phyloP scores from a whole-genome alignment of 305 asterid genomes.

The Euphrasia arctica region DNA sequence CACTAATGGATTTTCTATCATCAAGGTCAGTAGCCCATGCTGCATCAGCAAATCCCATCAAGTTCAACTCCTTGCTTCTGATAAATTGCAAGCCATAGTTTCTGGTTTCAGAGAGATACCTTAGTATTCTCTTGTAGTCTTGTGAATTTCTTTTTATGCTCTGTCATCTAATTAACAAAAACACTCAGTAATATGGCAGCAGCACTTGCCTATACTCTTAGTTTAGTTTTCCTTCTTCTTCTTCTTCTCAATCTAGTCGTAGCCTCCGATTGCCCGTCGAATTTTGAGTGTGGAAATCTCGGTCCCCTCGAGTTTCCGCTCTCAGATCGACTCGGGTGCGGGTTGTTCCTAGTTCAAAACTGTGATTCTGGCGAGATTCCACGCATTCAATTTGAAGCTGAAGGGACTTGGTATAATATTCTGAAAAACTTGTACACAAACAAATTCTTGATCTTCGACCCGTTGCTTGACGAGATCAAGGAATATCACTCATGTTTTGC shows the following conservation, averaged over 20 bases:
- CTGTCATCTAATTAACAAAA: neutral
- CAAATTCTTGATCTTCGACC: slow-evolving; percentile 11
- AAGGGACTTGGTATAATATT: neutral
- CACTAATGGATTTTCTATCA: too few relatives aligned
- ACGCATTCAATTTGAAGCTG: slow-evolving; percentile 4
- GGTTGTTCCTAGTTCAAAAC: slow-evolving; percentile 34
- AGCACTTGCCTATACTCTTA: neutral
- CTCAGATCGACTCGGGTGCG: slow-evolving; percentile 32
- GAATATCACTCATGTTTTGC: neutral
- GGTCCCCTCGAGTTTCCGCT: slow-evolving; percentile 36
- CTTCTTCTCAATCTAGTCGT: slow-evolving; percentile 22
- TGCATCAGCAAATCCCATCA: too few relatives aligned
- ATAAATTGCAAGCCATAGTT: too few relatives aligned
- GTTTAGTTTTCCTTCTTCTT: too few relatives aligned
- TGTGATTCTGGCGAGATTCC: slow-evolving; percentile 14
- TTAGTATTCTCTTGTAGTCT: too few relatives aligned
- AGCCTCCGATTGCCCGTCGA: slow-evolving; percentile 29
- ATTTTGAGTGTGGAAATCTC: slow-evolving; percentile 35
- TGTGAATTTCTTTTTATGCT: too few relatives aligned
- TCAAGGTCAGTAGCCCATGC: too few relatives aligned
- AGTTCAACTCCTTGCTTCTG: too few relatives aligned
- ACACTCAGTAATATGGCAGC: slow-evolving; percentile 20
- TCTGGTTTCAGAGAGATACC: too few relatives aligned
- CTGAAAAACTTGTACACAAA: neutral
- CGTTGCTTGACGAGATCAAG: neutral